Base-by-base conservation (phyloP, 1,284 basidiomycete genomes). In the Volvariella surrecta region DNA sequence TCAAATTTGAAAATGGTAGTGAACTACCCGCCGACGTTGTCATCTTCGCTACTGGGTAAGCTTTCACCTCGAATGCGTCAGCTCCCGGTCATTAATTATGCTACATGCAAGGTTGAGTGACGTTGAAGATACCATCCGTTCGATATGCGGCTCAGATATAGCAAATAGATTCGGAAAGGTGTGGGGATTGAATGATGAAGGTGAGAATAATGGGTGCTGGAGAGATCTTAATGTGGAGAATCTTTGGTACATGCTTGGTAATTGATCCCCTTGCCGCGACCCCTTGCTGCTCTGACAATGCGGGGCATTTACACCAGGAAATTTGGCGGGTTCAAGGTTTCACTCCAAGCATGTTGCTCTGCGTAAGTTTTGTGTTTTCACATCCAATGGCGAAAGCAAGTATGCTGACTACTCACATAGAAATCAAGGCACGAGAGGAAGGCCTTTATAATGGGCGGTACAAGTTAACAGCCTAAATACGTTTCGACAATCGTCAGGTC, bases 1-100 rank as follows among this genome's bases (percentile, higher is more conserved):
- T 85, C 10, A 63, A 68, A 34, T 86, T 86, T 49, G 71, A 73
- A 42, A 68, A 87, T 46, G 81, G 81, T 15, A 73, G 67, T 39
- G 68, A 70, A 45, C 54, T 84, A 16, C 60, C 73, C 7, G 78
- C 73, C 21, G 82, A 88, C 55, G 68, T 80, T 11, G 71, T 87
- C 28, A 55, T 87, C 32, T 76, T 76, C 56, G 74, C 76, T 1
- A 82, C 79, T 7, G 79, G 79, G 64, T 79, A 54, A 45, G 49
- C 38, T n/a, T 35, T 18, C 11, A 37, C 15, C n/a, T 31, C 9
- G 19, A 16, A n/a, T n/a, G n/a, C n/a, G n/a, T n/a, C n/a, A n/a
- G n/a, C n/a, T n/a, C n/a, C 7, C 24, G 39, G 37, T 8, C 13
- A 10, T 20, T 15, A 35, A 16, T 35, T 19, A 35, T 16, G n/a